phyloP scores from a whole-genome alignment of 371 early-diverging fungal species.

The Lichtheimia corymbifera region DNA sequence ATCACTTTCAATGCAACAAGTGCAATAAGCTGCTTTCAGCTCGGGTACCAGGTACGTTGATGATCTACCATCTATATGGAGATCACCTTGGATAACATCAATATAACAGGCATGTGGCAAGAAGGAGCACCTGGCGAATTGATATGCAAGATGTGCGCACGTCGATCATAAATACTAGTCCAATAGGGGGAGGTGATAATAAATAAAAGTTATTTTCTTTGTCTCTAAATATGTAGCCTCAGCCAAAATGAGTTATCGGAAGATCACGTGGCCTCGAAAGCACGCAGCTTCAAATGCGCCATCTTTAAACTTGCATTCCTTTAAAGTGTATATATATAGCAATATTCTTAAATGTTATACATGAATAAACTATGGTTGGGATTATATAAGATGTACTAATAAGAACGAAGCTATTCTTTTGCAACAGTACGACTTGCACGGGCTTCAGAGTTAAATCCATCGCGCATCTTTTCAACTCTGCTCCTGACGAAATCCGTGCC shows the following conservation, averaged over 20 bases:
- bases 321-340: too few species aligned
- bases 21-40: constrained; percentile 45
- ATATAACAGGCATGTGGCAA: constrained; percentile 22
- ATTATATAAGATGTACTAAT: background rate
- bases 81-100: background rate
- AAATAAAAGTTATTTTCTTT: background rate
- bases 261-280: too few species aligned
- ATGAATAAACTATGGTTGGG: too few species aligned
- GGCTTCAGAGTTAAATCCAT: constrained; percentile 19
- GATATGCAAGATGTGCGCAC: constrained; percentile 23
- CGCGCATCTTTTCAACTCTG: constrained; percentile 15
- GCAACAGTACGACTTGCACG: constrained; percentile 17
- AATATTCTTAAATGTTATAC: too few species aligned
- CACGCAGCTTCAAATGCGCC: too few species aligned
- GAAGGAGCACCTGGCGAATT: constrained; percentile 18
- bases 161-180: background rate
- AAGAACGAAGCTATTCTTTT: constrained; percentile 7
- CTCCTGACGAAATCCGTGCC: constrained; percentile 17
- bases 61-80: background rate
- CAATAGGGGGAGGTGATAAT: too few species aligned
- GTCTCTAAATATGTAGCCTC: too few species aligned
- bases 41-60: constrained; percentile 29
- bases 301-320: too few species aligned
- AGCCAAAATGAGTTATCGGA: too few species aligned
- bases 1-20: constrained; percentile 53